Conservation (phyloP, 257 asterid species). For the Vinca minor region DNA sequence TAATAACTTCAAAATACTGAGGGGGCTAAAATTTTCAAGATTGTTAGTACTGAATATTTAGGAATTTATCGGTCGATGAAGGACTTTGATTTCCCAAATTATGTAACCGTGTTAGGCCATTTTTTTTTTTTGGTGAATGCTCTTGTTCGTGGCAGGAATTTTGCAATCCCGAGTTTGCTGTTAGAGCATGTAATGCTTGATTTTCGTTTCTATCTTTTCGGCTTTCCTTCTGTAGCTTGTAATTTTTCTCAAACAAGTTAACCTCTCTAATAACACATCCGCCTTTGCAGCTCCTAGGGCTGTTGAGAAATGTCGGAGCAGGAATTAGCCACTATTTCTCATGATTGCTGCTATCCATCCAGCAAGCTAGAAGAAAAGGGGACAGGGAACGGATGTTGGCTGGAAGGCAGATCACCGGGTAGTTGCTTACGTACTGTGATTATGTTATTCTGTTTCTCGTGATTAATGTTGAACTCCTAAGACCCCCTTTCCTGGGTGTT, state of each 20-base stretch:
- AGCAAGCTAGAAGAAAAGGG: conserved; percentile 5
- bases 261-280: conserved; percentile 6
- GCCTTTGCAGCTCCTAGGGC: conserved; percentile 44
- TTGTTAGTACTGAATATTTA: background rate
- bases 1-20: no score
- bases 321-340: conserved; percentile 25
- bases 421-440: conserved; percentile 13
- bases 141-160: background rate
- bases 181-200: background rate
- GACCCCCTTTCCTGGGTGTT: conserved; percentile 20
- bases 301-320: conserved; percentile 31
- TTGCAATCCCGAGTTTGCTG: background rate
- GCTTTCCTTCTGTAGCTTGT: no score
- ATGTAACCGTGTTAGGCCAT: no score
- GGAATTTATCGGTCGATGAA: background rate
- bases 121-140: no score
- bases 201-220: background rate
- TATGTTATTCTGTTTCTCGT: conserved; percentile 14
- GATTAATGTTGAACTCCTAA: conserved; percentile 15
- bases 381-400: conserved; percentile 10
- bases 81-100: no score
- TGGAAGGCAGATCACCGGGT: conserved; percentile 24
- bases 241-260: conserved; percentile 1
- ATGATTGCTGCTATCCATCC: conserved; percentile 25
- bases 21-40: background rate